Evolutionary conservation across 331 rosid genomes (phyloP), one percentile per base, ranked within the genome.

Genomic region (Malus hybrid): DNA sequence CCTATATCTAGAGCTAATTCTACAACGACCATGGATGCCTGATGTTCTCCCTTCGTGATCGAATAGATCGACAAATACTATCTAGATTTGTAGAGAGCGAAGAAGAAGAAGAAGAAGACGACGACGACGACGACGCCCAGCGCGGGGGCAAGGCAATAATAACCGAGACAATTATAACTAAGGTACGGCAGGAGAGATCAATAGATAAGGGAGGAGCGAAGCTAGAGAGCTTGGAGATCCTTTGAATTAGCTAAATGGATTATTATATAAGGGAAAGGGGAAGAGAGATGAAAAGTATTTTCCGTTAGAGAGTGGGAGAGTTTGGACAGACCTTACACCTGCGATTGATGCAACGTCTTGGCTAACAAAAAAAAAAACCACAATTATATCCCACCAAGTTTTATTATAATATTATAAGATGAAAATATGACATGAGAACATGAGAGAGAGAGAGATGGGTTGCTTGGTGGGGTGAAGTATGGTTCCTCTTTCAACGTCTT

Each of bases 401-500:
- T 8, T 29, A 63, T 30, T 64, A 64, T 64, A 16, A 33, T 64
- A 13, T 26, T 61, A 18, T 64, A 64, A 66, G 11, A 69, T 73
- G 73, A 44, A 66, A 29, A 44, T 20, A 34, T 13, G 50, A 74
- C 53, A 77, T 28, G 63, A 33, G 24, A 24, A 24, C 24, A 24
- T 24, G 24, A 24, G 24, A 24, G 24, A 24, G 24, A 69, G 77
- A 52, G 71, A 72, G 22, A 56, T 26, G 83, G 93, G 91, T 93
- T 90, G 98, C 95, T 93, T 90, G 89, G 95, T 82, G 81, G 82
- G 82, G 83, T 67, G 85, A 84, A 84, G 81, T 87, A 90, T 91
- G 85, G 96, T 91, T 93, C 87, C 90, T 90, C 97, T 91, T 91
- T 93, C 98, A 93, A 91, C 93, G 80, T 93, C 98, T 87, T 81